Conservation (phyloP, 805 yeast species). For the Nakazawaea pomicola region DNA sequence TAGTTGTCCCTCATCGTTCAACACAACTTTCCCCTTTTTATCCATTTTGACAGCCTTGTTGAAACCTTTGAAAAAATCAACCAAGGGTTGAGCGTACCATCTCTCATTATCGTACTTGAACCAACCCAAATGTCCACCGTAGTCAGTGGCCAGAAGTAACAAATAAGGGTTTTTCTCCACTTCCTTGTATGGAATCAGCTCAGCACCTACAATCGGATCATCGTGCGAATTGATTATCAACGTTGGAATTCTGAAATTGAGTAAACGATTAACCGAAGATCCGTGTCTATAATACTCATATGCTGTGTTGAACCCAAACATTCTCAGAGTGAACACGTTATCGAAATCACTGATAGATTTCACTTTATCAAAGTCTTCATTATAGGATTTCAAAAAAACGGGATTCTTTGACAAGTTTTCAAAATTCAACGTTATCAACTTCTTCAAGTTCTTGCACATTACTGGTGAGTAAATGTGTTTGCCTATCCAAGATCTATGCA, state of each 20-base stretch:
- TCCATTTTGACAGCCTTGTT: slow-evolving; percentile 15
- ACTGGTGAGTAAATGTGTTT: slow-evolving; percentile 42
- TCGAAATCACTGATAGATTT: slow-evolving; percentile 55
- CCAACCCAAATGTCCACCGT: slow-evolving; percentile 87
- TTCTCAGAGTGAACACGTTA: slow-evolving; percentile 54
- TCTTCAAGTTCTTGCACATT: slow-evolving; percentile 42
- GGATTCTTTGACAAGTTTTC: slow-evolving; percentile 29
- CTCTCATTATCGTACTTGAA: slow-evolving; percentile 53
- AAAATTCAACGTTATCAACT: slow-evolving; percentile 38
- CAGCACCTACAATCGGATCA: slow-evolving; percentile 66
- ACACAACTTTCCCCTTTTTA: neutral
- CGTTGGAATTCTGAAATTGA: slow-evolving; percentile 55
- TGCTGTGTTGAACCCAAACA: slow-evolving; percentile 61
- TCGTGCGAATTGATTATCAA: slow-evolving; percentile 61
- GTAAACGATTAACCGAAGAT: slow-evolving; percentile 49
- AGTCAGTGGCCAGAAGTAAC: slow-evolving; percentile 50
- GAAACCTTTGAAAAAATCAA: slow-evolving; percentile 34
- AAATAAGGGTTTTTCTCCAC: slow-evolving; percentile 54
- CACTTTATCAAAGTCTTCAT: slow-evolving; percentile 20
- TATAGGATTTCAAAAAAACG: slow-evolving; percentile 18
- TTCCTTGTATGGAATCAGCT: slow-evolving; percentile 46
- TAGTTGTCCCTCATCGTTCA: neutral
- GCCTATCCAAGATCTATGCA: slow-evolving; percentile 40
- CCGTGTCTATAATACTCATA: slow-evolving; percentile 61
- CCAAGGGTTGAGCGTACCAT: slow-evolving; percentile 58